Evolutionary conservation across 73 alveolate species (phyloP), one percentile per base, ranked within the genome.

Genomic region (Paramecium primaurelia): DNA sequence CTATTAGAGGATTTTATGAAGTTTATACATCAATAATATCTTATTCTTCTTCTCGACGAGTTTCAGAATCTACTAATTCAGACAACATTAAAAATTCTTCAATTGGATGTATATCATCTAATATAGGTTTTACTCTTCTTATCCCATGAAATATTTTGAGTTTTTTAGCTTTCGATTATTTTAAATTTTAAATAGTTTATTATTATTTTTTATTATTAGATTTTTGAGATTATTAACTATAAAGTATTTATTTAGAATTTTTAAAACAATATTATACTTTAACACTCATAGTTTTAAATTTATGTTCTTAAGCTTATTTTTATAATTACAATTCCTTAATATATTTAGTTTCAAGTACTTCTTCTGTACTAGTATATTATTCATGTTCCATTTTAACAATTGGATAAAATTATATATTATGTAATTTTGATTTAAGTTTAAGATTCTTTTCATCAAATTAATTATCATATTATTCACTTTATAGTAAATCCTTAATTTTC

Each of bases 61-160:
- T 64, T 26, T 64, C 84, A 32, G 42, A 28, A 32, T 64, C 84
- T 0, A 64, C 51, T 32, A 32, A 64, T 1, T 64, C 51, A 1
- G 84, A 64, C 22, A 64, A 4, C 84, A 64, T 64, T 28, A 64
- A 14, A 64, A 64, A 64, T 0, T 64, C 84, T 64, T 64, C 84
- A 64, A 64, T 7, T 8, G 84, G 84, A 64, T 64, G 84, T 12
- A 64, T 32, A 73, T 73, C 87, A 73, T 73, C 87, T 37, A 37
- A 73, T 30, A 73, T 73, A 6, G 87, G 87, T 18, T 73, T 73
- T 1, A 73, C 36, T 16, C 87, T 11, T 38, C 87, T 34, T 0
- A 64, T 28, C 0, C 84, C 84, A 64, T 64, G 84, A n/a, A 32
- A 64, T 64, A 64, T 20, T 64, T 64, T 64, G 26, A 34, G 6